Conservation (phyloP, 1,139 yeast species). For the Eremothecium sinecaudum region DNA sequence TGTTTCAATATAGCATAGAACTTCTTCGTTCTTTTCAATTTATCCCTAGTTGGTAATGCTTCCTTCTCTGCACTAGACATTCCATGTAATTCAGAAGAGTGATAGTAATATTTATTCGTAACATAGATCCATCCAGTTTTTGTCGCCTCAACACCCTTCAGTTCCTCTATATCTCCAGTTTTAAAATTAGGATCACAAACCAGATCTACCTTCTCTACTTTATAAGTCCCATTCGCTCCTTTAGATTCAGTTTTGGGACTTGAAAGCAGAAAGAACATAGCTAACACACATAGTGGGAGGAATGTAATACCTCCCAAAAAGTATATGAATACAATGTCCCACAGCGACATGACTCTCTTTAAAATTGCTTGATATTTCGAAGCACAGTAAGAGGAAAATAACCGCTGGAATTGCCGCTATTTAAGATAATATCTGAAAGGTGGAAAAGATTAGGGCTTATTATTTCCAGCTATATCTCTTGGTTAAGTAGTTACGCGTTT, state of each 20-base stretch:
- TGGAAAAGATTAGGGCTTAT: too few relatives aligned
- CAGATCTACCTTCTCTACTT: conserved; percentile 18
- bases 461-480: too few relatives aligned
- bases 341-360: conserved; percentile 17
- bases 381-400: too few relatives aligned
- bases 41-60: conserved; percentile 19
- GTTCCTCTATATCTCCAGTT: conserved; percentile 57
- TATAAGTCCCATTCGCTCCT: conserved; percentile 18
- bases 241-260: conserved; percentile 16
- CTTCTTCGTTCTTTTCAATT: conserved; percentile 42
- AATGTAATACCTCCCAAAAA: conserved; percentile 74
- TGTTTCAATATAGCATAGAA: conserved; percentile 67
- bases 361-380: too few relatives aligned
- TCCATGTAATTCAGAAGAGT: conserved; percentile 44
- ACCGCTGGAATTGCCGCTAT: too few relatives aligned
- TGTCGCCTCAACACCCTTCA: conserved; percentile 53
- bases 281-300: conserved; percentile 44
- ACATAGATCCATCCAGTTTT: conserved; percentile 78
- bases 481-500: too few relatives aligned
- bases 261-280: conserved; percentile 18
- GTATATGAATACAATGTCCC: conserved; percentile 32
- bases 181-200: conserved; percentile 34
- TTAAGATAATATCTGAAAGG: too few relatives aligned
- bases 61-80: conserved; percentile 11
- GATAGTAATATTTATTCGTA: conserved; percentile 60